Evolutionary conservation across 768 basidiomycete species (phyloP).

Genomic region (Lactifluus echinatus): DNA sequence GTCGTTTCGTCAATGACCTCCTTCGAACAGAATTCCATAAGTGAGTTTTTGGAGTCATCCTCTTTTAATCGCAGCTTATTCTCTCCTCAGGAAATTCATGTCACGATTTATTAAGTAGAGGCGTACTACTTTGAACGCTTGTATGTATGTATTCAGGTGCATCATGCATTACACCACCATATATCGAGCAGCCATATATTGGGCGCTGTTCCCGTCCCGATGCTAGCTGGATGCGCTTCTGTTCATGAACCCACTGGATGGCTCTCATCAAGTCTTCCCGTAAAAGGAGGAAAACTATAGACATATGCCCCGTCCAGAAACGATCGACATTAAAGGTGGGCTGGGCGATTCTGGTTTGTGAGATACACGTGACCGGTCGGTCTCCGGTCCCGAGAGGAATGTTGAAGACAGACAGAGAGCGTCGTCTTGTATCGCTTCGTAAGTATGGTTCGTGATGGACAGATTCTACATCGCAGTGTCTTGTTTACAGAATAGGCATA

Average conservation of each 20-base stretch:
- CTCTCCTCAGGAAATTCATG: slow-evolving; percentile 71
- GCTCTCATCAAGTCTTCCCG: not conserved
- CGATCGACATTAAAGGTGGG: not conserved
- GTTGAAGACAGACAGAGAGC: not conserved
- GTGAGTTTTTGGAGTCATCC: slow-evolving; percentile 36
- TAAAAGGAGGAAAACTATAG: not conserved
- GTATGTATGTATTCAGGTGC: not conserved
- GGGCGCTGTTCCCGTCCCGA: no score
- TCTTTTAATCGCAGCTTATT: slow-evolving; percentile 1
- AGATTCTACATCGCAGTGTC: not conserved
- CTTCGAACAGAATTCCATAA: slow-evolving; percentile 91
- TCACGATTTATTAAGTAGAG: slow-evolving; percentile 78
- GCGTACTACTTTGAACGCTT: not conserved
- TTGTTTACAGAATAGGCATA: not conserved
- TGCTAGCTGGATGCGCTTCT: not conserved
- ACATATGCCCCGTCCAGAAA: not conserved
- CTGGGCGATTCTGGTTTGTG: no score
- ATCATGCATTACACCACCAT: not conserved
- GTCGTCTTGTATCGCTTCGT: not conserved
- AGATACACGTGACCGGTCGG: not conserved
- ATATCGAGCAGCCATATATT: not conserved
- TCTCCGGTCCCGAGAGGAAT: not conserved
- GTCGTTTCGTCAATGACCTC: slow-evolving; percentile 92
- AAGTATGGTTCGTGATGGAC: not conserved
- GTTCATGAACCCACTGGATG: not conserved